These are phyloP conservation scores for Selaginella tamariscina DNA, from an alignment of 75 land plant genomes.

Conservation along the genomic window DNA sequence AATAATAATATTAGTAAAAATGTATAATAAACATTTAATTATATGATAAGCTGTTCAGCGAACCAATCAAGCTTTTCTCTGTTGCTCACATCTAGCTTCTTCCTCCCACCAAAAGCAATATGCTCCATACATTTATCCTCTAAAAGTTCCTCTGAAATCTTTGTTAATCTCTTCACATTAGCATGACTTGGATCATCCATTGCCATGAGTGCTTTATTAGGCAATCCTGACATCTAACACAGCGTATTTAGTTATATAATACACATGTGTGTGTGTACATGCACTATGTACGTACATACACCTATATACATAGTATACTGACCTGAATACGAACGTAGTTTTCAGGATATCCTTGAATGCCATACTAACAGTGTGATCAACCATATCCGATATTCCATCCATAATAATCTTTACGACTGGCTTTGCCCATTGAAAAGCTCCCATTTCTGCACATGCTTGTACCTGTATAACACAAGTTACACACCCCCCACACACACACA, in stretches of 20 bases:
- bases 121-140: slow-evolving; percentile 49
- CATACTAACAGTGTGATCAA: slow-evolving; percentile 67
- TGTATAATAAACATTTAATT: too few species aligned
- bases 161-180: slow-evolving; percentile 42
- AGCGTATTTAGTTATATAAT: too few species aligned
- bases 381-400: slow-evolving; percentile 78
- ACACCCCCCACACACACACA: too few species aligned
- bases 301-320: too few species aligned
- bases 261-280: too few species aligned
- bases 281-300: too few species aligned
- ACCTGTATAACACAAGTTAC: too few species aligned
- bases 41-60: slow-evolving; percentile 54
- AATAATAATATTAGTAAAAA: too few species aligned
- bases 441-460: slow-evolving; percentile 29
- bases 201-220: slow-evolving; percentile 12
- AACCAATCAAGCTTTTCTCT: slow-evolving; percentile 54
- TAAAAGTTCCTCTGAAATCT: slow-evolving; percentile 41
- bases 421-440: slow-evolving; percentile 33
- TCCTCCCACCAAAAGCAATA: slow-evolving; percentile 73
- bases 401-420: slow-evolving; percentile 57
- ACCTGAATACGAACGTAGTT: slow-evolving; percentile 86
- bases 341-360: slow-evolving; percentile 47
- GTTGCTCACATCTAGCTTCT: slow-evolving; percentile 43
- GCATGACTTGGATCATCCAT: slow-evolving; percentile 32
- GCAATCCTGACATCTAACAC: slow-evolving; percentile 32